Evolutionary conservation across 192 early-diverging fungal species (phyloP), one percentile per base, ranked within the genome.

Genomic region (Haplosporangium gracile): DNA sequence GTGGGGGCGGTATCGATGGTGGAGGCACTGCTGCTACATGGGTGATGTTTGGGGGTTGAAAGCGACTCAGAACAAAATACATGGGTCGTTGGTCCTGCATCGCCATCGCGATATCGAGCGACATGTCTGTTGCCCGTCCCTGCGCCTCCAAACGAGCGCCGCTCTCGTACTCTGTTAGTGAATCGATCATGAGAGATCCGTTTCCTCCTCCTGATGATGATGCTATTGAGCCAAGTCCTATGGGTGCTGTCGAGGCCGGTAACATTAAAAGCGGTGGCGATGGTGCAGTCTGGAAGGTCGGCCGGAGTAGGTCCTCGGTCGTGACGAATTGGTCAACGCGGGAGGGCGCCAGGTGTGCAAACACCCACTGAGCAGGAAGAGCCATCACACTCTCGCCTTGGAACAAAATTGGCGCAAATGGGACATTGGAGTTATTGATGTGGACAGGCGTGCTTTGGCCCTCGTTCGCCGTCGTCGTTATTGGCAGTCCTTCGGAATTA

Each of bases 11-110:
- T n/a, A 57, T 57, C 10, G 55, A 18, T 3, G 22, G n/a, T 65
- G 11, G 13, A 15, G 60, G 60, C 26, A 65, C 60, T 32, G 60
- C 11, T 29, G 29, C 10, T 26, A 65, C 11, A 65, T 65, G 60
- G 29, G 29, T 65, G 60, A 65, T 29, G 29, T 13, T 15, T 32
- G 60, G 60, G 11, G 60, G 60, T 65, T 65, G 60, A 11, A 65
- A 65, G 60, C 60, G 60, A 32, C 60, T 65, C 60, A 65, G 29
- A 13, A 65, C 60, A 29, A 65, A 65, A 15, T 65, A 65, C 60
- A 65, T 65, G 29, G 60, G 60, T 65, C 60, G 10, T 34, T 65
- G 60, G 26, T 65, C 60, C 60, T 65, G 29, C 60, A 65, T 65
- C 10, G 60, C 60, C 60, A 65, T 65, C 11, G 60, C 60, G 26